These are phyloP conservation scores for Ceratocystis harringtonii DNA, from an alignment of 2,329 filamentous ascomycete species.

Conservation along the genomic window DNA sequence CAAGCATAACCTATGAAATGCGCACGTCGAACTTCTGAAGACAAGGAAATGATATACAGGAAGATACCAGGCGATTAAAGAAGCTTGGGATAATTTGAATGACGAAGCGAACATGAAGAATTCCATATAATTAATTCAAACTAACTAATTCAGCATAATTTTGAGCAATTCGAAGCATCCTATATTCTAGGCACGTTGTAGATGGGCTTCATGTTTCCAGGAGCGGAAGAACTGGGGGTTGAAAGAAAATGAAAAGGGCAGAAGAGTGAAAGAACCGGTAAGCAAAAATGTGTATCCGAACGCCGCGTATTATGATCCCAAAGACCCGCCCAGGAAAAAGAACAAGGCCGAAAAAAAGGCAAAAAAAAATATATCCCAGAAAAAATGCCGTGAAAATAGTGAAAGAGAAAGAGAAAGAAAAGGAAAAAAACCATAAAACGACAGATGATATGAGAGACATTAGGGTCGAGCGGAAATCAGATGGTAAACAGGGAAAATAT, in stretches of 20 bases:
- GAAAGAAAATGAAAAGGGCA: not conserved
- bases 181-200: not conserved
- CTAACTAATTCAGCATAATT: not conserved
- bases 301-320: constrained; percentile 1
- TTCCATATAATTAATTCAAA: not conserved
- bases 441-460: not conserved
- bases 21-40: no score
- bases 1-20: no score
- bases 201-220: not conserved
- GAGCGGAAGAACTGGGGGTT: not conserved
- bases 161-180: not conserved
- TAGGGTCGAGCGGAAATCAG: not conserved
- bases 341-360: not conserved
- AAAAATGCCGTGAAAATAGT: constrained; percentile 1
- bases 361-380: constrained; percentile 1
- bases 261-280: not conserved
- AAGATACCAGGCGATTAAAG: no score
- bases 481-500: not conserved
- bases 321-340: not conserved
- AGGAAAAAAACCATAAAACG: not conserved
- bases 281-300: constrained; percentile 2
- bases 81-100: no score
- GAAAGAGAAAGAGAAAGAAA: not conserved
- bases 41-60: no score
- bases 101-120: not conserved